Evolutionary conservation across 768 basidiomycete species (phyloP).

Genomic region (Lentinula edodes): DNA sequence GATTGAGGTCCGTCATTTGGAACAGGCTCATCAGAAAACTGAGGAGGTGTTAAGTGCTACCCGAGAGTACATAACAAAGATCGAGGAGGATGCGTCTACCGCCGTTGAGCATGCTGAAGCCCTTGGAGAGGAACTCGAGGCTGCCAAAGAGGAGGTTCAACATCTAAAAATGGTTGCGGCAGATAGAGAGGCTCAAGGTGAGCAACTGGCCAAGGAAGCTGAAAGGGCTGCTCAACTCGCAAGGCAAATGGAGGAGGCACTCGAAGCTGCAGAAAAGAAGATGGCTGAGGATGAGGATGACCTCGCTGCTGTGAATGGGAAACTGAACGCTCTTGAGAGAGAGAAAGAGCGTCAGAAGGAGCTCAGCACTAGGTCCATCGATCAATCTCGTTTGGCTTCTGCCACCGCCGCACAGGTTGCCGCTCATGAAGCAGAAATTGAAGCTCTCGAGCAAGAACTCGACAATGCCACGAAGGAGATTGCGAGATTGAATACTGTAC

Average conservation of each 20-base stretch:
- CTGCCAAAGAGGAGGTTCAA: slow-evolving; percentile 39
- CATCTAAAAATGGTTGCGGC: slow-evolving; percentile 39
- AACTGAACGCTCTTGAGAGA: slow-evolving; percentile 50
- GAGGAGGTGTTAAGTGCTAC: slow-evolving; percentile 37
- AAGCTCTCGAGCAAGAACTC: slow-evolving; percentile 68
- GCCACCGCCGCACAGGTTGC: not conserved
- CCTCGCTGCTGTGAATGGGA: slow-evolving; percentile 44
- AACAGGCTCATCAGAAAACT: slow-evolving; percentile 14
- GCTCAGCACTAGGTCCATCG: slow-evolving; percentile 19
- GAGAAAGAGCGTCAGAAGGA: slow-evolving; percentile 42
- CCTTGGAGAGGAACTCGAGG: slow-evolving; percentile 51
- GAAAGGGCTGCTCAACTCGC: slow-evolving; percentile 51
- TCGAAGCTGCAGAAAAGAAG: slow-evolving; percentile 69
- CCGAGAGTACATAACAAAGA: slow-evolving; percentile 49
- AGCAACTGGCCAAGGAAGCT: slow-evolving; percentile 46
- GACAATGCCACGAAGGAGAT: slow-evolving; percentile 75
- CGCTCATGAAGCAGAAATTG: slow-evolving; percentile 47
- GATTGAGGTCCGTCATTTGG: slow-evolving; percentile 21
- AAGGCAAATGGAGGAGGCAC: slow-evolving; percentile 68
- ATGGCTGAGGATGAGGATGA: slow-evolving; percentile 58
- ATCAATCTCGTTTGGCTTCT: slow-evolving; percentile 18
- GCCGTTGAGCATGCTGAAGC: slow-evolving; percentile 48
- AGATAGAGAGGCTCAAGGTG: slow-evolving; percentile 41
- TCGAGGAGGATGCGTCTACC: slow-evolving; percentile 54
- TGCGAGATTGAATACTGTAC: slow-evolving; percentile 56